Conservation (phyloP, 148 eudicot species). For the Mesembryanthemum crystallinum region DNA sequence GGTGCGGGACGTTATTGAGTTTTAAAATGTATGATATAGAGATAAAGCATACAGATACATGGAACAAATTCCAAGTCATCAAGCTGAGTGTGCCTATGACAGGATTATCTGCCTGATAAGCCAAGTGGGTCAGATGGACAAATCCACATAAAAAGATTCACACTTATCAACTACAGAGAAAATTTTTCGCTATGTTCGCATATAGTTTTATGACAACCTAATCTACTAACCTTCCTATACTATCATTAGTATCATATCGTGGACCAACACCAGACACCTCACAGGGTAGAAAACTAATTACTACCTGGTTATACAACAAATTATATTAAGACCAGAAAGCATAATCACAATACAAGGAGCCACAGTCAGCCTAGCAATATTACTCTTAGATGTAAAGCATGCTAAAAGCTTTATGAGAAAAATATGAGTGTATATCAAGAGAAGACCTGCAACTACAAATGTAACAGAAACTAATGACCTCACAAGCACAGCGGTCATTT, state of each 20-base stretch:
- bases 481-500: too few species aligned
- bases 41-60: slow-evolving; percentile 4
- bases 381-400: not conserved
- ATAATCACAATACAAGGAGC: not conserved
- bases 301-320: not conserved
- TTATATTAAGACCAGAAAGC: not conserved
- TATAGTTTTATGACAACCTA: not conserved
- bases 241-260: not conserved
- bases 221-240: not conserved
- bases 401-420: not conserved
- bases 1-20: not conserved
- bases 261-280: not conserved
- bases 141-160: slow-evolving; percentile 15
- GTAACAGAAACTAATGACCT: too few species aligned
- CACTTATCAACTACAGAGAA: slow-evolving; percentile 22
- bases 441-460: not conserved
- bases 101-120: slow-evolving; percentile 11
- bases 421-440: not conserved
- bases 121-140: slow-evolving; percentile 16
- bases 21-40: not conserved
- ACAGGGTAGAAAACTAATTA: not conserved
- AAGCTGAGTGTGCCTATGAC: not conserved
- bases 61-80: slow-evolving; percentile 20
- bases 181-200: not conserved
- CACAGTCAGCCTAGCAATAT: not conserved